Base-by-base conservation (phyloP, 139 green algal species). In the Microglena sp. region DNA sequence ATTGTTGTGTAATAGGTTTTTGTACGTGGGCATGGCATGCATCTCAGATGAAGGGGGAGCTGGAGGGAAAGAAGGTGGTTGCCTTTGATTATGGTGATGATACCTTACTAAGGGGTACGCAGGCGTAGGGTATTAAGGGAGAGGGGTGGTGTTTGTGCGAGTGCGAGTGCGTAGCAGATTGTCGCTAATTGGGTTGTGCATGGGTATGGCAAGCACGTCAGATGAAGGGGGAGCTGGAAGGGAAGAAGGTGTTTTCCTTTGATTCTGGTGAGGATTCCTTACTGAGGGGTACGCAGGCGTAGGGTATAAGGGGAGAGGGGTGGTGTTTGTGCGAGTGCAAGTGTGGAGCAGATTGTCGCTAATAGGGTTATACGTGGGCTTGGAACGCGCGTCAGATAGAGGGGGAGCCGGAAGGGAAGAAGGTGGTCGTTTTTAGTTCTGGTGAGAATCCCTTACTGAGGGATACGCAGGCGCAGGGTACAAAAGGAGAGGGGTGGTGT, bases 1-100 rank as follows among this genome's bases (percentile, higher is more conserved):
- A 29, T 70, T 0, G 68, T 60, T 58, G 55, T 40, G 7, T 74
- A 62, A 15, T 29, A 33, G 1, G 53, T 60, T n/a, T n/a, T n/a
- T 32, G 72, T 67, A 4, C 4, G 58, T n/a, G 44, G 74, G 60
- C 66, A 0, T 77, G 66, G 56, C 54, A 36, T 66, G 62, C 76
- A 4, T 46, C 64, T 0, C 26, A 7, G 4, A 61, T 82, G 8
- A 45, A 24, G 8, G 77, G 67, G 3, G 53, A 44, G 55, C 60
- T 82, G 31, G n/a, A 27, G 22, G 61, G 63, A 45, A 61, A 72
- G 60, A 40, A 55, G 0, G 76, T 82, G 24, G 68, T 74, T 2
- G 68, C 67, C 0, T 76, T 82, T 59, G 71, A 80, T 43, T 68
- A 55, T 36, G 69, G 69, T 75, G 62, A 21, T 53, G 62, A n/a